Base-by-base conservation (phyloP, 2,329 filamentous ascomycete genomes). In the Escovopsis sp. region DNA sequence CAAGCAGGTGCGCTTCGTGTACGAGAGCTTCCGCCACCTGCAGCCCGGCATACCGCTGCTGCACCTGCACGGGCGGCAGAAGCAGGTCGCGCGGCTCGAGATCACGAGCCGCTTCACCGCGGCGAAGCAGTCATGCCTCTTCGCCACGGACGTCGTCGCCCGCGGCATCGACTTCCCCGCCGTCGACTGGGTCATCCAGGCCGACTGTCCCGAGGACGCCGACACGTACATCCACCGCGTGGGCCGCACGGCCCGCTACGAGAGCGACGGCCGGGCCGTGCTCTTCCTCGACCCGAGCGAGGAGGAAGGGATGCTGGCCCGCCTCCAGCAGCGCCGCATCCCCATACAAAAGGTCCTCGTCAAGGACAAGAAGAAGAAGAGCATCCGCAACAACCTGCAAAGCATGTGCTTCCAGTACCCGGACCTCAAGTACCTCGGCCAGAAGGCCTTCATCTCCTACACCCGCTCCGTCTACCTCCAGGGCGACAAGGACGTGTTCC, bases 161-260 rank as follows among this genome's bases (percentile, higher is more conserved):
- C 73, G 90, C 55, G 90, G 90, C 43, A 71, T 98, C 11, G 90
- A 98, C 55, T 96, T 98, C 52, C 90, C 90, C 0, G 79, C 86
- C 3, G 90, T 98, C 0, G 90, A 98, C 55, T 98, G 90, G 81
- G 90, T 98, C 5, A 85, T 98, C n/a, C 90, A 98, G 53, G 70
- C 84, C n/a, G 90, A 98, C 55, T 93, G 84, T 45, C 90, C 90
- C 0, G 90, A 98, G 56, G 88, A 98, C 54, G 81, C 83, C 4
- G 90, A 96, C 50, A 98, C 90, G 0, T 98, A 98, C 50, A 96
- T 98, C 46, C 90, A 98, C 58, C 76, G 90, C 39, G 88, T 94
- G 4, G 90, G 90, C 2, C 75, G 90, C 21, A 96, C 90, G 14
- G 90, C 90, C n/a, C 74, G 88, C 16, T 96, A 92, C 55, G 79